Base-by-base conservation (phyloP, 2,329 filamentous ascomycete species). In the Botryotinia narcissicola region DNA sequence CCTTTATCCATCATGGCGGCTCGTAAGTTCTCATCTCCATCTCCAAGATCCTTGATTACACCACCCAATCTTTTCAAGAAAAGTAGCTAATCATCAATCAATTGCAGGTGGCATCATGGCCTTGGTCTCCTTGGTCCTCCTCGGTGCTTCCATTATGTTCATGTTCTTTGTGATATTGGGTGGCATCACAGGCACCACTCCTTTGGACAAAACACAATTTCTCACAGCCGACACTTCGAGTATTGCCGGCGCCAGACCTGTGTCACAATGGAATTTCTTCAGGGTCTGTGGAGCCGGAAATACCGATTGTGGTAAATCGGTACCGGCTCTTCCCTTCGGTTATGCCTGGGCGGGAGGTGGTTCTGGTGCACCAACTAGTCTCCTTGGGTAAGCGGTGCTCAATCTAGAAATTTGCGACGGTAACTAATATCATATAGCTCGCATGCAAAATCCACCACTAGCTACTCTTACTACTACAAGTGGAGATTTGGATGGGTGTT, bases 401-500 rank as follows among this genome's bases (percentile, higher is more conserved):
- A 42, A 32, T 14, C 29, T 18, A 14, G 22, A 9, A 32, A 22
- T 48, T 14, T n/a, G 14, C 10, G 6, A 25, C 35, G n/a, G 14
- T 3, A 64, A 44, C 72, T 76, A 61, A 77, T 37, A 44, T 73
- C 20, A 14, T 32, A 16, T 73, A 86, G 91, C 54, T 83, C 84
- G 16, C 86, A 90, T 77, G 88, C 84, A 74, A 83, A 84, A 74
- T 76, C 83, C 74, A 90, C 88, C 5, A 91, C 89, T 9, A 87
- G 86, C 75, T 81, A 76, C 35, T 83, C 84, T 76, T 97, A 91
- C 86, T 98, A 88, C 84, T 93, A 94, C 83, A 87, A 96, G 81
- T 97, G 94, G 84, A 90, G 95, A 59, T 97, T 98, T 85, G 92
- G 93, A 82, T 98, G 95, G 88, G 93, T 95, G 54, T 96, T 97